phyloP scores from a whole-genome alignment of 169 alveolate genomes.

The Plasmodium reichenowi region DNA sequence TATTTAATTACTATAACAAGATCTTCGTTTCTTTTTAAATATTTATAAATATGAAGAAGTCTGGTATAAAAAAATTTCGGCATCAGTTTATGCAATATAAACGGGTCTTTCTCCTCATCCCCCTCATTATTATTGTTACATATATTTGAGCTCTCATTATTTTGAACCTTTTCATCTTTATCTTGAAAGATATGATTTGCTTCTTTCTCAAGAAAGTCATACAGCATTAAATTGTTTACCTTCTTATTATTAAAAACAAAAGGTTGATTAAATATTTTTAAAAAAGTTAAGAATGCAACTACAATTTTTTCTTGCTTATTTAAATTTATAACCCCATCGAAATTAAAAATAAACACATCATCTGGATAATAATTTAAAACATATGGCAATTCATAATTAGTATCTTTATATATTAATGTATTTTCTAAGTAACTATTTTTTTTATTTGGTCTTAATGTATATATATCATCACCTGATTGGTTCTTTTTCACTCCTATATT shows the following conservation, averaged over 20 bases:
- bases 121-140: background rate
- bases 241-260: slow-evolving; percentile 22
- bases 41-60: slow-evolving; percentile 36
- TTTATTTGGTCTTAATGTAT: background rate
- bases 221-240: slow-evolving; percentile 10
- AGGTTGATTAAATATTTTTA: slow-evolving; percentile 22
- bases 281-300: slow-evolving; percentile 56
- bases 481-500: background rate
- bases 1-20: slow-evolving; percentile 42
- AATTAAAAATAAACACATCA: slow-evolving; percentile 62
- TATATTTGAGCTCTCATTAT: background rate
- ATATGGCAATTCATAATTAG: slow-evolving; percentile 31
- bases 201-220: slow-evolving; percentile 8
- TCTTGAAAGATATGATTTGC: background rate
- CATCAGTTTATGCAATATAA: slow-evolving; percentile 32
- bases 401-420: slow-evolving; percentile 25
- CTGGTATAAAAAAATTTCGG: slow-evolving; percentile 54
- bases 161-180: background rate
- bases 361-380: slow-evolving; percentile 40
- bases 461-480: background rate
- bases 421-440: slow-evolving; percentile 6
- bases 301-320: slow-evolving; percentile 63
- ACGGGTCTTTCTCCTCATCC: background rate
- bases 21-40: slow-evolving; percentile 31
- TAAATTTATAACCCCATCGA: slow-evolving; percentile 68